Base-by-base conservation (phyloP, 2,329 filamentous ascomycete species). In the Colletotrichum sp. region DNA sequence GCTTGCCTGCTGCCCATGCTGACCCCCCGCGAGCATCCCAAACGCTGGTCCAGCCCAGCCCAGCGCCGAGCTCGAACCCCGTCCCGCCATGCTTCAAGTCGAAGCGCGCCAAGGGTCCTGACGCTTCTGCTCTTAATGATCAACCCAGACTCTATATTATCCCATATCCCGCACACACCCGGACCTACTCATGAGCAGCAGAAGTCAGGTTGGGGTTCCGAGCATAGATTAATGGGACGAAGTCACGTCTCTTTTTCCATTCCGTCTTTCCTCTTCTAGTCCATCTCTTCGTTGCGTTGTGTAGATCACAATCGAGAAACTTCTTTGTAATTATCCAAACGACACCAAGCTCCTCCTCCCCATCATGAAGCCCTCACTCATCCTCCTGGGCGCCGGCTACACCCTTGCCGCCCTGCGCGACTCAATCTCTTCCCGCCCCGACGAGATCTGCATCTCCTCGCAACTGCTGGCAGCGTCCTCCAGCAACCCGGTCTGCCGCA, bases 401-500 rank as follows among this genome's bases (percentile, higher is more conserved):
- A 60, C 75, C 44, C 75, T 75, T 6, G 76, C 44, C 12, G 44
- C 75, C 30, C 59, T 78, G 18, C 71, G 67, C 55, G 76, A 78
- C 26, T 78, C 76, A 36, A 68, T 77, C 34, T 78, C 75, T 9
- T 72, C 75, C 16, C 34, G 60, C 30, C 64, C 76, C 24, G 74
- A 65, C 30, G 76, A 77, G 21, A 71, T 78, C 26, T 78, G 76
- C 52, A 74, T 78, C 59, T 78, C 76, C 4, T 78, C 76, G 4
- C 75, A 71, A 52, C 76, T 77, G 3, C 67, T 78, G 57, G 64
- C 76, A 10, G 76, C 76, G 7, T 77, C 72, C 30, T 76, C 69
- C 18, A 68, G 34, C 64, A 76, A 72, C 13, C 52, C 68, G 62
- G 63, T 74, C 71, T 74, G 52, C 78, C 77, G n/a, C 75, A 76